Conservation (phyloP, 768 basidiomycete species). For the Lentinula raphanica region DNA sequence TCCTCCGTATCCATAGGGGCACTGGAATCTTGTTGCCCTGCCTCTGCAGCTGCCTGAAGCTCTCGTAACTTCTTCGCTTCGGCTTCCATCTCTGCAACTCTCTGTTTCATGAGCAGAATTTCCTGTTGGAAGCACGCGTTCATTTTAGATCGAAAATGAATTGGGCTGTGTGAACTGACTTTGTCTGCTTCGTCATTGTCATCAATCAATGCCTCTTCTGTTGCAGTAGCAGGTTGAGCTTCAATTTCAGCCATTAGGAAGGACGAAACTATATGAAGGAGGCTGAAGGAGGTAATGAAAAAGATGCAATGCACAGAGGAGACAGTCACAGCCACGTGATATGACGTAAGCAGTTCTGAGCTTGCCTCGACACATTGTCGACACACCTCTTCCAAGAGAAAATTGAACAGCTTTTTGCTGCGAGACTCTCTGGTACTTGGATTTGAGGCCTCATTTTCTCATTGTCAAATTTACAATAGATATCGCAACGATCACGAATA, state of each 20-base stretch:
- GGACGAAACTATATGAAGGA: not conserved
- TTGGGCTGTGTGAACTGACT: conserved; percentile 24
- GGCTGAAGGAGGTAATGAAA: no score
- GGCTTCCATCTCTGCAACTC: conserved; percentile 89
- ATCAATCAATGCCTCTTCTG: conserved; percentile 37
- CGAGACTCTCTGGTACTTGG: no score
- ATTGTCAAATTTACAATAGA: no score
- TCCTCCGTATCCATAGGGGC: conserved; percentile 75
- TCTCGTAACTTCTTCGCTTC: conserved; percentile 86
- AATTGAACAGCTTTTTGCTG: no score
- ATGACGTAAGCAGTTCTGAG: no score
- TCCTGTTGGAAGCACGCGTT: conserved; percentile 46
- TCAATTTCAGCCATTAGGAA: conserved; percentile 51
- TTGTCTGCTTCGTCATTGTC: conserved; percentile 64
- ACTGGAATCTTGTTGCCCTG: conserved; percentile 39
- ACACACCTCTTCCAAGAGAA: no score
- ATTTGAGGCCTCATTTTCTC: no score
- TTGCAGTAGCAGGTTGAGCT: conserved; percentile 32
- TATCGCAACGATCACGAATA: no score
- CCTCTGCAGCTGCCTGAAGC: conserved; percentile 74
- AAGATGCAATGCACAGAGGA: not conserved
- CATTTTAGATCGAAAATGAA: conserved; percentile 3
- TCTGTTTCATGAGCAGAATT: conserved; percentile 85
- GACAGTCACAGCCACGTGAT: no score
- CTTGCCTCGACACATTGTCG: no score